Conservation (phyloP, 129 eudicot species). For the Lactuca sativa region DNA sequence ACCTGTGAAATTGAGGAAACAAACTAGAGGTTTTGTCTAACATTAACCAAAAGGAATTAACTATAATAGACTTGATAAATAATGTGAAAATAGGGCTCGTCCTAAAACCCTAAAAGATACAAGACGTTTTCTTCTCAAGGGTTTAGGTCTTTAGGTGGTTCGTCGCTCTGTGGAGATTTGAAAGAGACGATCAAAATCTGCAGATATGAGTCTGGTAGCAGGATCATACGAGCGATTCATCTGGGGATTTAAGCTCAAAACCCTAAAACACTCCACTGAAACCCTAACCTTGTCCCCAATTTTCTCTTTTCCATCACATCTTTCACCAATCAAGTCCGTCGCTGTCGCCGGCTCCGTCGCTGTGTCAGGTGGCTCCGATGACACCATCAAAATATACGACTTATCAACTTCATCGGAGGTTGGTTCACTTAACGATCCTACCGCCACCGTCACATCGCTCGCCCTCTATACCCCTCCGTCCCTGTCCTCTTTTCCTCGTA, state of each 20-base stretch:
- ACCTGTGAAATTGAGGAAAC: too few species aligned
- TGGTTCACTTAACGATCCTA: constrained; percentile 64
- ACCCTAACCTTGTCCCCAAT: constrained; percentile 64
- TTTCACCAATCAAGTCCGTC: constrained; percentile 76
- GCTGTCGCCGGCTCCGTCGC: constrained; percentile 87
- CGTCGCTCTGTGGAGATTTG: not conserved
- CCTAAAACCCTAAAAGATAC: constrained; percentile 17
- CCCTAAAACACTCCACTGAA: constrained; percentile 48
- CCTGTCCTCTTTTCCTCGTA: constrained; percentile 60
- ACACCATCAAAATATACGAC: constrained; percentile 91
- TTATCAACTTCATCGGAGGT: constrained; percentile 71
- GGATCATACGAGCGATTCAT: constrained; percentile 96
- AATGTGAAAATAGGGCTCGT: not conserved
- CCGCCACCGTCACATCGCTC: constrained; percentile 70
- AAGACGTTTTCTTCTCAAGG: not conserved
- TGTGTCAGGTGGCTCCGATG: constrained; percentile 86
- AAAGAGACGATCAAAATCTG: not conserved
- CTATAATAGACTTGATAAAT: too few species aligned
- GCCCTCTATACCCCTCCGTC: constrained; percentile 54
- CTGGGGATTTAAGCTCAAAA: constrained; percentile 84
- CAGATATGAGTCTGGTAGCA: constrained; percentile 70
- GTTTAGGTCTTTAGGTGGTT: not conserved
- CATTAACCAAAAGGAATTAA: too few species aligned
- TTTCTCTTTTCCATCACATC: constrained; percentile 91
- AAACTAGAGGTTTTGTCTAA: too few species aligned